phyloP scores from a whole-genome alignment of 495 filamentous ascomycete species.

The Darksidea phi region DNA sequence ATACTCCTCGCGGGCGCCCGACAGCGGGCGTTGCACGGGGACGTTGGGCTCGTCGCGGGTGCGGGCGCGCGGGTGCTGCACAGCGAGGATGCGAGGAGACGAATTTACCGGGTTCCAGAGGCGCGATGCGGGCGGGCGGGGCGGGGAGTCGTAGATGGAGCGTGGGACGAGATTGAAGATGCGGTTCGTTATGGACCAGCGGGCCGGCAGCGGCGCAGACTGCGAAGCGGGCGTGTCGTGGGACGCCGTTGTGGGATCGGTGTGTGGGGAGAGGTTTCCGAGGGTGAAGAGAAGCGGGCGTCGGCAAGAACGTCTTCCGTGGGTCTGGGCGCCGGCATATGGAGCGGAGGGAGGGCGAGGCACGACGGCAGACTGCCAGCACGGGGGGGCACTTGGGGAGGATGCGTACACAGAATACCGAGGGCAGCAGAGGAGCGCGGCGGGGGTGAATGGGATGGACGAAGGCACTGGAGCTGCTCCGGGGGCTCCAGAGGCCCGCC shows the following conservation, averaged over 20 bases:
- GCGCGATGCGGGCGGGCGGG: constrained; percentile 47
- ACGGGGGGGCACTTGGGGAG: too few species aligned
- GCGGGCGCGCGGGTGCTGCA: constrained; percentile 50
- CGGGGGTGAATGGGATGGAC: too few species aligned
- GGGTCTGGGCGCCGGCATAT: not conserved
- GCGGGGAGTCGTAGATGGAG: constrained; percentile 19
- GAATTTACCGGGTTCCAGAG: constrained; percentile 67
- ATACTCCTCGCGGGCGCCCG: constrained; percentile 56
- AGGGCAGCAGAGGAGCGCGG: too few species aligned
- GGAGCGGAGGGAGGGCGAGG: too few species aligned
- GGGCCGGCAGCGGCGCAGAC: constrained; percentile 29
- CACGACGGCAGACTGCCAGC: too few species aligned
- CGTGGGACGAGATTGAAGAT: constrained; percentile 35
- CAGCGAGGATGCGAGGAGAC: constrained; percentile 51
- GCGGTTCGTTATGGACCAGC: constrained; percentile 39
- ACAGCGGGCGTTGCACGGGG: constrained; percentile 28
- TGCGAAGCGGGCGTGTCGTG: constrained; percentile 11
- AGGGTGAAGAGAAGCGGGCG: not conserved
- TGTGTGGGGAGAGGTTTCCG: not conserved
- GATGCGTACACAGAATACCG: too few species aligned
- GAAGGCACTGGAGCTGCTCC: too few species aligned
- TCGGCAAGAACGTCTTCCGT: not conserved
- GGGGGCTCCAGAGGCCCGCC: not conserved
- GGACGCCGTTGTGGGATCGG: constrained; percentile 10
- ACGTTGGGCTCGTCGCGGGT: constrained; percentile 31